Evolutionary conservation across 768 basidiomycete genomes (phyloP).

Genomic region (Tephrocybe sp.): DNA sequence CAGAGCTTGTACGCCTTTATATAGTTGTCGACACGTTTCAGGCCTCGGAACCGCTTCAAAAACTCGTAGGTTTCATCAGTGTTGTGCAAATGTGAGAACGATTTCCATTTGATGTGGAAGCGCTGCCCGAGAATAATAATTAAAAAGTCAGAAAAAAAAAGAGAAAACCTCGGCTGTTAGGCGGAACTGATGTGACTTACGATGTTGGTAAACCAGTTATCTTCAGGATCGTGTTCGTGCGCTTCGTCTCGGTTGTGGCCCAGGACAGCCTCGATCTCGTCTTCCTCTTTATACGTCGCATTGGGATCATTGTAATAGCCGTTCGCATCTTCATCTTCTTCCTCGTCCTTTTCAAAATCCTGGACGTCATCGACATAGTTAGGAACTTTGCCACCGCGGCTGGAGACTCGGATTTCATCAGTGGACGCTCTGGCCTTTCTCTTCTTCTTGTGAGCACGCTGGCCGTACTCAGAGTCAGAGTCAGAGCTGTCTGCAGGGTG

Average conservation of each 20-base stretch:
- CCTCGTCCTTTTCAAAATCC: constrained; percentile 71
- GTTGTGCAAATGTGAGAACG: constrained; percentile 96
- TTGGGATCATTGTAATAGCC: constrained; percentile 57
- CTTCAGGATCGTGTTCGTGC: constrained; percentile 70
- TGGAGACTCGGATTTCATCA: constrained; percentile 78
- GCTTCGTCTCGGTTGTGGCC: constrained; percentile 86
- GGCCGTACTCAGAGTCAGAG: constrained; percentile 86
- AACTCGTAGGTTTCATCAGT: constrained; percentile 99
- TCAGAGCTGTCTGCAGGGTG: constrained; percentile 61
- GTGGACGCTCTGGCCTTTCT: constrained; percentile 57
- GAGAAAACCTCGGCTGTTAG: constrained; percentile 10
- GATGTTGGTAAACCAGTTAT: constrained; percentile 86
- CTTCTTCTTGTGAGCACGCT: constrained; percentile 82
- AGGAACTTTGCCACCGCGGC: constrained; percentile 74
- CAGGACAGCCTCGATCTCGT: constrained; percentile 92
- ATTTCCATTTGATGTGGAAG: constrained; percentile 99
- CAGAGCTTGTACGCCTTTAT: constrained; percentile 87
- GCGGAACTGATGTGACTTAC: constrained; percentile 41
- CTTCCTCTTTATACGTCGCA: constrained; percentile 60
- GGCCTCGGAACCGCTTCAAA: constrained; percentile 90
- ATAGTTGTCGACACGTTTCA: constrained; percentile 98
- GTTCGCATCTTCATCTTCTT: constrained; percentile 59
- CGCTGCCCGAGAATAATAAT: too few species aligned
- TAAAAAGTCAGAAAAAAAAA: constrained; percentile 14
- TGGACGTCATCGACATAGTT: constrained; percentile 85